These are phyloP conservation scores for Pleodorina starrii DNA, from an alignment of 139 green algal genomes.

Conservation along the genomic window DNA sequence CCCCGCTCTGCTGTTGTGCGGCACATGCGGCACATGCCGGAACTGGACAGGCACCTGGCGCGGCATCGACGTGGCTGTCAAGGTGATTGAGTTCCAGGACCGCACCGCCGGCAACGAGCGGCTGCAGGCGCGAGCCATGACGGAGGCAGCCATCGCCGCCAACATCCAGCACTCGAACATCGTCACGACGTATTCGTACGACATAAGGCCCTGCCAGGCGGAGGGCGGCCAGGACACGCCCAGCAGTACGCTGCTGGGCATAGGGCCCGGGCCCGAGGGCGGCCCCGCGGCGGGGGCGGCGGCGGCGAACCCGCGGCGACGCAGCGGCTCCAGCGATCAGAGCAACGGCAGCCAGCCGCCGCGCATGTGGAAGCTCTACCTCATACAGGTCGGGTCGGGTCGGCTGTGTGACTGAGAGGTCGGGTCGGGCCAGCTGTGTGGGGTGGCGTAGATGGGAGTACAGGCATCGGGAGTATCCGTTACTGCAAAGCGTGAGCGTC, in stretches of 20 bases:
- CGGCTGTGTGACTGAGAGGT: too few relatives aligned
- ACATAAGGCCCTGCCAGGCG: slow-evolving; percentile 16
- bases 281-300: not conserved
- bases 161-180: slow-evolving; percentile 57
- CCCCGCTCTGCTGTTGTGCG: too few relatives aligned
- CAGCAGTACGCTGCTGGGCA: slow-evolving; percentile 39
- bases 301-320: not conserved
- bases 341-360: not conserved
- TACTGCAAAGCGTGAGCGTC: too few relatives aligned
- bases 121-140: slow-evolving; percentile 36
- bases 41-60: slow-evolving; percentile 47
- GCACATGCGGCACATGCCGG: too few relatives aligned
- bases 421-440: too few relatives aligned
- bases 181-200: slow-evolving; percentile 53
- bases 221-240: not conserved
- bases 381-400: slow-evolving; percentile 33
- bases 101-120: slow-evolving; percentile 15
- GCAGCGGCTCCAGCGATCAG: slow-evolving; percentile 2
- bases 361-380: slow-evolving; percentile 36
- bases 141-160: slow-evolving; percentile 52
- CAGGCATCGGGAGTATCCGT: too few relatives aligned
- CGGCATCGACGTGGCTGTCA: slow-evolving; percentile 55
- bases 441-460: too few relatives aligned
- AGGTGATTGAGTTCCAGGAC: slow-evolving; percentile 51
- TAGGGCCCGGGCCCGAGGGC: slow-evolving; percentile 3